Percentiles rank a stretch among this genome's conserved stretches.
Conservation (phyloP, 306 rosid species). For the Casuarina equisetifolia region DNA sequence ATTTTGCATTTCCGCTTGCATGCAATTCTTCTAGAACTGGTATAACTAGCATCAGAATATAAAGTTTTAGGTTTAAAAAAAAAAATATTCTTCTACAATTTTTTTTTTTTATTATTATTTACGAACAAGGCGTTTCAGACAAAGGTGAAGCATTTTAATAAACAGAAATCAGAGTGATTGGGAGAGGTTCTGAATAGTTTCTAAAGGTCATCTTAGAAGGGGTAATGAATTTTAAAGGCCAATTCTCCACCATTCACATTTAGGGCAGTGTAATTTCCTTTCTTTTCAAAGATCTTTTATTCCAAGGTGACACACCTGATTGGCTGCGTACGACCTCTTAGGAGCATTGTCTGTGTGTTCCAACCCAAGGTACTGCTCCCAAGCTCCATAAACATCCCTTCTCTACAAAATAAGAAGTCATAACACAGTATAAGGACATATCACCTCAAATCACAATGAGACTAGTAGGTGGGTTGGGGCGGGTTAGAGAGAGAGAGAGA, state of each 20-base stretch:
- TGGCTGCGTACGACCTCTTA: constrained; percentile 75
- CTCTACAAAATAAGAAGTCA: constrained; percentile 50
- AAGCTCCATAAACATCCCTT: constrained; percentile 91
- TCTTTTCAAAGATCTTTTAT: not conserved
- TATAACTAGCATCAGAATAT: too few relatives aligned
- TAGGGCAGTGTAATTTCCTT: too few relatives aligned
- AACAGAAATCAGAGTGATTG: too few relatives aligned
- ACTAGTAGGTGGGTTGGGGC: not conserved
- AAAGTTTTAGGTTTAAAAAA: too few relatives aligned
- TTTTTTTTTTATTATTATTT: too few relatives aligned
- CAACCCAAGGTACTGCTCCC: constrained; percentile 96
- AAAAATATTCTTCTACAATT: too few relatives aligned
- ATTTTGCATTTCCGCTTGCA: too few relatives aligned
- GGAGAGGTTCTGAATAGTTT: not conserved
- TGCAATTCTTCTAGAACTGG: too few relatives aligned
- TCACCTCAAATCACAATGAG: too few relatives aligned
- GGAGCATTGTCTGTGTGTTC: constrained; percentile 92
- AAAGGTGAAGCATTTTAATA: too few relatives aligned
- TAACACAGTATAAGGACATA: constrained; percentile 13
- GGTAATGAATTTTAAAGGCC: not conserved
- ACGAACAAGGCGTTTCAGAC: too few relatives aligned
- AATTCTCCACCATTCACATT: not conserved
- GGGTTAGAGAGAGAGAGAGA: not conserved
- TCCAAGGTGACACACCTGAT: constrained; percentile 51
- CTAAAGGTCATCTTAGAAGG: not conserved